Percentiles rank a stretch among this genome's conserved stretches.
Conservation (phyloP, 257 asterid species). For the Linaria vulgaris region DNA sequence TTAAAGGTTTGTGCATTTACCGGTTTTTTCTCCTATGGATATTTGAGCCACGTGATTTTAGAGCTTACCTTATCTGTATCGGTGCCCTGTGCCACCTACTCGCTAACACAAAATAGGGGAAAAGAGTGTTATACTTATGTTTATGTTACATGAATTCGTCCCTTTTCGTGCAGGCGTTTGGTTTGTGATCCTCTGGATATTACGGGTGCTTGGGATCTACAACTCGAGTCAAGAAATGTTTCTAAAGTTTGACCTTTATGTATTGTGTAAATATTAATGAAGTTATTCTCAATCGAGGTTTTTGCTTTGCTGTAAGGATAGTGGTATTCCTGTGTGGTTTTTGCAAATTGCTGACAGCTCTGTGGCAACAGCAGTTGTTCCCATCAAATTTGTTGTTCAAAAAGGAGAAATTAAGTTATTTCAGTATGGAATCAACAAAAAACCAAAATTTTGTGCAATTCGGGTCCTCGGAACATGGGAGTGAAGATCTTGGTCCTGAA, state of each 20-base stretch:
- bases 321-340: conserved; percentile 41
- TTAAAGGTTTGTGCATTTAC: not conserved
- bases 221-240: conserved; percentile 31
- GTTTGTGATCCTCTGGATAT: conserved; percentile 15
- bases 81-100: not conserved
- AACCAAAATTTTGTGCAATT: conserved; percentile 37
- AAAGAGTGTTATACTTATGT: too few species aligned
- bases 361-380: conserved; percentile 35
- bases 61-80: not conserved
- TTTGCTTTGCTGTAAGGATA: conserved; percentile 37
- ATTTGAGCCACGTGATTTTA: not conserved
- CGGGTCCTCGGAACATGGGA: conserved; percentile 38
- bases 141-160: conserved; percentile 21
- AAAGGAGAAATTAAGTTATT: conserved; percentile 18
- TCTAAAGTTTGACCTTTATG: conserved; percentile 30
- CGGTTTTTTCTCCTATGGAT: conserved; percentile 4
- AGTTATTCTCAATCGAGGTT: conserved; percentile 33
- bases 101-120: not conserved
- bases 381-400: conserved; percentile 28
- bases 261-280: conserved; percentile 31
- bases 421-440: conserved; percentile 58
- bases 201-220: conserved; percentile 15
- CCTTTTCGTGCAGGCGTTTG: conserved; percentile 25
- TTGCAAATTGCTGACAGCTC: conserved; percentile 28
- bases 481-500: conserved; percentile 48